Conservation (phyloP, 2,329 filamentous ascomycete species). For the Aspergillus quadricinctus region DNA sequence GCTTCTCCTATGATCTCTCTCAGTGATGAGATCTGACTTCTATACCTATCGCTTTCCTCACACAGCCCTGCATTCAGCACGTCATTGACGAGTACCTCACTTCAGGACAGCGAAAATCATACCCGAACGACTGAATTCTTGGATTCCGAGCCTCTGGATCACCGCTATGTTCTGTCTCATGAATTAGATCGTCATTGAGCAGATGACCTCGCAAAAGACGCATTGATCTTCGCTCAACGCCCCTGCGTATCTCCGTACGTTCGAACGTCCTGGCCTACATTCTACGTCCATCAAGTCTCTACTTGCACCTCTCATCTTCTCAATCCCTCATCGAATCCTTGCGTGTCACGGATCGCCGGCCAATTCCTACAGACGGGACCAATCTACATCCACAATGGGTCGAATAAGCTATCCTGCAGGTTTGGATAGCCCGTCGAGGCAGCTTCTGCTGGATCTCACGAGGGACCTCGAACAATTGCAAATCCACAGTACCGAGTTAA, state of each 20-base stretch:
- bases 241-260: not conserved
- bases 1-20: too few relatives aligned
- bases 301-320: not conserved
- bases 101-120: too few relatives aligned
- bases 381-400: constrained; percentile 22
- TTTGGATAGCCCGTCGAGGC: constrained; percentile 37
- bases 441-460: constrained; percentile 38
- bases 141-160: not conserved
- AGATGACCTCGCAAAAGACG: not conserved
- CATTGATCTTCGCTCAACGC: not conserved
- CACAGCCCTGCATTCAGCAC: too few relatives aligned
- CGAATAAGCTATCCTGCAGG: constrained; percentile 23
- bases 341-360: not conserved
- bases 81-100: too few relatives aligned
- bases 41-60: too few relatives aligned
- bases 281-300: not conserved
- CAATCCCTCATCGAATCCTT: not conserved
- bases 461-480: constrained; percentile 39
- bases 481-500: constrained; percentile 40
- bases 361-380: not conserved
- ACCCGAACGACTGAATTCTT: not conserved
- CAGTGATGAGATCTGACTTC: too few relatives aligned
- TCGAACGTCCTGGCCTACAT: not conserved
- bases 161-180: not conserved
- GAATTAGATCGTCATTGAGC: not conserved